Conservation (phyloP, 257 asterid genomes). For the Solanum chiquidenum region DNA sequence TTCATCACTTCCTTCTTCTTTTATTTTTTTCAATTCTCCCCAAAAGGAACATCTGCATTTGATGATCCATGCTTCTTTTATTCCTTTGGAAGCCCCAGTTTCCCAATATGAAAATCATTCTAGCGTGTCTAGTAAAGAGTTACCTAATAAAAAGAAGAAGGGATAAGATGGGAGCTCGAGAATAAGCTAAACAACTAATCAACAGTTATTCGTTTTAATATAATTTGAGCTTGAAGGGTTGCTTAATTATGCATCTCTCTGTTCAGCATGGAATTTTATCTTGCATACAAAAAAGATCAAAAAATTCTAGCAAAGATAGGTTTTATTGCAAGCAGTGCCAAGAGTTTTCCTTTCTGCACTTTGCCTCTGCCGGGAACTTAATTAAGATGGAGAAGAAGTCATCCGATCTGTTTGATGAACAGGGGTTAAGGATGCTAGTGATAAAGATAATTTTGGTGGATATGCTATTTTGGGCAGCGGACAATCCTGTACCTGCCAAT, state of each 20-base stretch:
- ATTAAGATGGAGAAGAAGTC: no score
- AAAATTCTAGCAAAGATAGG: no score
- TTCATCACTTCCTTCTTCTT: background rate
- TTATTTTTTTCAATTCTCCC: background rate
- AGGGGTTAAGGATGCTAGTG: conserved; percentile 48
- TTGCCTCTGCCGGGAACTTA: no score
- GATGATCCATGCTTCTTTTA: background rate
- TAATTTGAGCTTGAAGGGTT: background rate
- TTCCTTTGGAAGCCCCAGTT: background rate
- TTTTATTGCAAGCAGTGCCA: conserved; percentile 23
- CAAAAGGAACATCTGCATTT: background rate
- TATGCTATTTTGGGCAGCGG: conserved; percentile 55
- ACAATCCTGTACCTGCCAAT: conserved; percentile 58
- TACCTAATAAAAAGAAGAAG: background rate
- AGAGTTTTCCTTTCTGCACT: background rate
- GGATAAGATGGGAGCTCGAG: background rate
- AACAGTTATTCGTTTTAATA: background rate
- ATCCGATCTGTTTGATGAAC: background rate
- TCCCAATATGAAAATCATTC: background rate
- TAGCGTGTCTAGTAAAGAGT: background rate
- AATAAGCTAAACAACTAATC: background rate
- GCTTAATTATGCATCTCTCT: background rate
- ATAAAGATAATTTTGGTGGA: conserved; percentile 42
- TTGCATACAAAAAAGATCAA: no score
- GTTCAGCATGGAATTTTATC: background rate